phyloP scores from a whole-genome alignment of 225 moss, liverwort and hornwort species.

The Physcomitrium patens region DNA sequence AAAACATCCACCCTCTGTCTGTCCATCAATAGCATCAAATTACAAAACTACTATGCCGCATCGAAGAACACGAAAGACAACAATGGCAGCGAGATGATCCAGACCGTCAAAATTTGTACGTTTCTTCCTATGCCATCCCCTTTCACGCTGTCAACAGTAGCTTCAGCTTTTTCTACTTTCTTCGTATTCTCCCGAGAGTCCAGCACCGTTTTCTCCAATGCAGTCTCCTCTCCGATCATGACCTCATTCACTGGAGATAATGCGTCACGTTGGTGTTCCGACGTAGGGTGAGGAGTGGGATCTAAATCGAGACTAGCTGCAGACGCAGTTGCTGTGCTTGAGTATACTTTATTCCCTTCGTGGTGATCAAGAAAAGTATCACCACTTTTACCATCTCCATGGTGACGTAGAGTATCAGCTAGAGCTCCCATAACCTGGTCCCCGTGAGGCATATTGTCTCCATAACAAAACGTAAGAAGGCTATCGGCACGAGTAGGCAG shows the following conservation, averaged over 20 bases:
- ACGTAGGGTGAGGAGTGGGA: constrained; percentile 44
- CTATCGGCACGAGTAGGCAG: constrained; percentile 72
- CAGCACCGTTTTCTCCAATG: constrained; percentile 73
- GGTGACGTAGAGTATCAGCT: constrained; percentile 74
- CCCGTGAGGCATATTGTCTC: constrained; percentile 89
- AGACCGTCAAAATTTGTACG: constrained; percentile 81
- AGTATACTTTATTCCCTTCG: constrained; percentile 50
- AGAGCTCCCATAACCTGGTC: constrained; percentile 87
- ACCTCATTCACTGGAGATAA: constrained; percentile 72
- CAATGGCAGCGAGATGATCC: background rate
- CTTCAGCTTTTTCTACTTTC: constrained; percentile 75
- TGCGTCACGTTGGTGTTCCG: constrained; percentile 47
- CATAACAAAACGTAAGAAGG: constrained; percentile 87
- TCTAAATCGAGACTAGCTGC: constrained; percentile 53
- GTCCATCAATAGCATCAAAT: no score
- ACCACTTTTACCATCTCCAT: constrained; percentile 41
- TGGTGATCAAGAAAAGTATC: constrained; percentile 59
- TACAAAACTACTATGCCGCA: background rate
- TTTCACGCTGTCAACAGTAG: constrained; percentile 87
- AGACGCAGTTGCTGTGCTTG: constrained; percentile 67
- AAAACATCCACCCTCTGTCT: no score
- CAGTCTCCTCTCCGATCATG: constrained; percentile 70
- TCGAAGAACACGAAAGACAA: background rate
- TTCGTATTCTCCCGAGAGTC: constrained; percentile 75
- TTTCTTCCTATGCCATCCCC: constrained; percentile 94